Conservation (phyloP, 1,284 basidiomycete species). For the Fistulinella cinereoalba region DNA sequence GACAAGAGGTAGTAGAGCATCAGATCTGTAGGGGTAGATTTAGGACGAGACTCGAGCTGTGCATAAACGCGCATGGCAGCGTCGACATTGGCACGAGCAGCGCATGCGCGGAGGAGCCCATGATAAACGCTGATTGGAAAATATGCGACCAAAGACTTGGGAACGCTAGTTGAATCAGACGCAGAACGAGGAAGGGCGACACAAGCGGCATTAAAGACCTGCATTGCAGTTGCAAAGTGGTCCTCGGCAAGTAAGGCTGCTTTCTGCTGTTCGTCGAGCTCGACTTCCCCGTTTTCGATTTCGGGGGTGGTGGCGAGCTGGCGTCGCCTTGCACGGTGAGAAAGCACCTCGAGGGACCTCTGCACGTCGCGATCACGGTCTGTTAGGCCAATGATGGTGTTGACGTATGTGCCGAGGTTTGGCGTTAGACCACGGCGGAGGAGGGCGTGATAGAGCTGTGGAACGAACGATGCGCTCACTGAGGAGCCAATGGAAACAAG, state of each 20-base stretch:
- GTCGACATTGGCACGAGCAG: constrained; percentile 55
- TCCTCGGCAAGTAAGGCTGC: constrained; percentile 54
- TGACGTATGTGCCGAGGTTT: constrained; percentile 65
- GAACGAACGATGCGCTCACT: constrained; percentile 58
- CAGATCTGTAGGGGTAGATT: constrained; percentile 35
- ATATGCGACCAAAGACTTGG: constrained; percentile 7
- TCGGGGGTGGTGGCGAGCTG: constrained; percentile 16
- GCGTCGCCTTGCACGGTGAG: constrained; percentile 43
- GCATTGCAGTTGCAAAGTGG: constrained; percentile 70
- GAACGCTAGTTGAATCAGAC: background rate
- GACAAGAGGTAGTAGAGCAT: constrained; percentile 63
- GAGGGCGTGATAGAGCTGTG: constrained; percentile 78
- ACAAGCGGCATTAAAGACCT: constrained; percentile 65
- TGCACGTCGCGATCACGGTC: constrained; percentile 72
- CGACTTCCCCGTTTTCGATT: constrained; percentile 21
- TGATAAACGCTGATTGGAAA: constrained; percentile 49
- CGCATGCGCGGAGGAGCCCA: constrained; percentile 64
- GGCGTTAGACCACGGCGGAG: constrained; percentile 65
- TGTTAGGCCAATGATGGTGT: constrained; percentile 68
- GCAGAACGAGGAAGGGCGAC: constrained; percentile 32
- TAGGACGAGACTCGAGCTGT: constrained; percentile 53
- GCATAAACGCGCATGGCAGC: constrained; percentile 69
- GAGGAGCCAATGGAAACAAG: constrained; percentile 44
- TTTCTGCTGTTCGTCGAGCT: constrained; percentile 38
- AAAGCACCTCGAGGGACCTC: constrained; percentile 43